phyloP scores from a whole-genome alignment of 1,139 yeast genomes.

The Kodamaea arcana region DNA sequence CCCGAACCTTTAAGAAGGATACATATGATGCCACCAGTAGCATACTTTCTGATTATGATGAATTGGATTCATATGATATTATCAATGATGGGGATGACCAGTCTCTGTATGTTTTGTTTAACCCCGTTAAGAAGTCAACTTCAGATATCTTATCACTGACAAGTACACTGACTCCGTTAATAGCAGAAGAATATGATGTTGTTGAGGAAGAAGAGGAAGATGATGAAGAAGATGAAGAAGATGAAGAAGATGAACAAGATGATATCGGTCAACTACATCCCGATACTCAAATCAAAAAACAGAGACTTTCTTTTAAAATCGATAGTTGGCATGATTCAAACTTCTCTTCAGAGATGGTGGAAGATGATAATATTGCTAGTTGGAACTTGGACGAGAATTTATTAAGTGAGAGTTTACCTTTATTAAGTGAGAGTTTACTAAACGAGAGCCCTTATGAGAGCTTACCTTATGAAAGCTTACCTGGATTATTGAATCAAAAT shows the following conservation, averaged over 20 bases:
- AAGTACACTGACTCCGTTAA: constrained; percentile 18
- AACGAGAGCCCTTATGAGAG: not conserved
- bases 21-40: constrained; percentile 15
- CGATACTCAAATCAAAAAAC: not conserved
- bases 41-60: constrained; percentile 20
- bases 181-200: constrained; percentile 13
- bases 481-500: not conserved
- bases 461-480: not conserved
- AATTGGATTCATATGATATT: constrained; percentile 9
- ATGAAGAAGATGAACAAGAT: constrained; percentile 4
- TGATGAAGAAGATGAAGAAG: constrained; percentile 8
- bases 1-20: constrained; percentile 6
- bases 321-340: constrained; percentile 21
- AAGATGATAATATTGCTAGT: constrained; percentile 43
- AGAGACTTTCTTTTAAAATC: constrained; percentile 19
- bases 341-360: constrained; percentile 11
- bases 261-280: constrained; percentile 10
- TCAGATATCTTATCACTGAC: constrained; percentile 41
- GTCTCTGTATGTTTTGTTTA: constrained; percentile 43
- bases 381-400: constrained; percentile 44
- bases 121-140: constrained; percentile 21
- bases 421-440: constrained; percentile 2
- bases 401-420: constrained; percentile 6
- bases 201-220: constrained; percentile 19
- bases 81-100: constrained; percentile 23